Evolutionary conservation across 768 basidiomycete species (phyloP).

Genomic region (Cytidiella melzeri): DNA sequence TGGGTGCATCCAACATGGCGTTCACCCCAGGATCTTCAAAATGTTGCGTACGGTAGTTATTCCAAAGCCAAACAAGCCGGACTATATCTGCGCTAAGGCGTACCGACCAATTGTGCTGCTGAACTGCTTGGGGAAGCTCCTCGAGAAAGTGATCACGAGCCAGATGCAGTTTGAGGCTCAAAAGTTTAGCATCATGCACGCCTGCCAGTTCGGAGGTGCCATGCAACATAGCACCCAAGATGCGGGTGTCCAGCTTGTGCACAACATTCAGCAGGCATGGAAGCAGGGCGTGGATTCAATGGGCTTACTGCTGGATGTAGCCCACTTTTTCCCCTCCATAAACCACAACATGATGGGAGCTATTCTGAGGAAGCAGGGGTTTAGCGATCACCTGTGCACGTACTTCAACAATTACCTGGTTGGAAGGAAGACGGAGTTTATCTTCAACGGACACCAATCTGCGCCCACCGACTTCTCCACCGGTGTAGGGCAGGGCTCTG

Average conservation of each 20-base stretch:
- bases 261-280: too few relatives aligned
- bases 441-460: constrained; percentile 1
- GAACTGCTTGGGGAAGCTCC: too few relatives aligned
- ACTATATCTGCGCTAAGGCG: constrained; percentile 18
- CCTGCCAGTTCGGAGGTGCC: constrained; percentile 17
- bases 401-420: constrained; percentile 13
- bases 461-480: neutral
- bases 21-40: constrained; percentile 14
- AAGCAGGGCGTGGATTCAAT: constrained; percentile 8
- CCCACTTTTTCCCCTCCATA: too few relatives aligned
- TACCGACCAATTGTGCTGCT: constrained; percentile 26
- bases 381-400: neutral
- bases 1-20: constrained; percentile 5
- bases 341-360: constrained; percentile 9
- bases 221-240: too few relatives aligned
- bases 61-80: constrained; percentile 20
- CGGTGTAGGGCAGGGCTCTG: constrained; percentile 14
- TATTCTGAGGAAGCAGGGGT: too few relatives aligned
- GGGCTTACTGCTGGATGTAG: constrained; percentile 13
- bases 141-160: too few relatives aligned
- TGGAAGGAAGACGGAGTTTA: constrained; percentile 7
- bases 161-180: too few relatives aligned
- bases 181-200: too few relatives aligned
- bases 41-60: too few relatives aligned
- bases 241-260: too few relatives aligned